Evolutionary conservation across 2,329 filamentous ascomycete genomes (phyloP), one percentile per base, ranked within the genome.

Genomic region (Aspergillus oerlinghausenensis): DNA sequence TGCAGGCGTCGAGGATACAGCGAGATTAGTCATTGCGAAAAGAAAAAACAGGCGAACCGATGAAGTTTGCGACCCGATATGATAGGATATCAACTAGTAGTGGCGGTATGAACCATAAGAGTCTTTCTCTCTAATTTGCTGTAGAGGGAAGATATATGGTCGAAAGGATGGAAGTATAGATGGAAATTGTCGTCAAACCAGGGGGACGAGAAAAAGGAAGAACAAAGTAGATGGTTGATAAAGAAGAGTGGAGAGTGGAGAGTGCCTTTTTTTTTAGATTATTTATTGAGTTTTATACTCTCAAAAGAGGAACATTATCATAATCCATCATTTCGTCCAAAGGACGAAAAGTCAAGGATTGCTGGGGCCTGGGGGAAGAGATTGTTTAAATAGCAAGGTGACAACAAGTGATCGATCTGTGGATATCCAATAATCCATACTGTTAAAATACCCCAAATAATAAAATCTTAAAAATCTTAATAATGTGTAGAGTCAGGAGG

Each of bases 331-430:
- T 57, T 58, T 60, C 60, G 60, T 64, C 60, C 63, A 63, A 60
- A 49, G 59, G 60, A 56, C 60, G 54, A 57, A 61, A 64, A 60
- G 57, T 55, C 54, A 63, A 60, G 54, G 52, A 63, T 59, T 60
- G 56, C 52, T 59, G 62, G 61, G 65, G 59, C 51, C 40, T 52
- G 63, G 63, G 67, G 60, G 63, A 50, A 60, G 60, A 57, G 62
- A 64, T 64, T 58, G 63, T 64, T 72, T 72, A 71, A 71, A 65
- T 23, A 55, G 45, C 45, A 55, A 52, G 52, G 49, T 38, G 6
- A 38, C 5, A 38, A 17, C 5, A 35, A 35, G 29, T 17, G 14
- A 38, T 38, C 32, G 32, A 38, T 38, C 14, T 38, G 14, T 38
- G 32, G 32, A 38, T 38, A 38, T 38, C 32, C 32, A 38, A 38